Evolutionary conservation across 1,284 basidiomycete species (phyloP).

Genomic region (Malassezia caprae): DNA sequence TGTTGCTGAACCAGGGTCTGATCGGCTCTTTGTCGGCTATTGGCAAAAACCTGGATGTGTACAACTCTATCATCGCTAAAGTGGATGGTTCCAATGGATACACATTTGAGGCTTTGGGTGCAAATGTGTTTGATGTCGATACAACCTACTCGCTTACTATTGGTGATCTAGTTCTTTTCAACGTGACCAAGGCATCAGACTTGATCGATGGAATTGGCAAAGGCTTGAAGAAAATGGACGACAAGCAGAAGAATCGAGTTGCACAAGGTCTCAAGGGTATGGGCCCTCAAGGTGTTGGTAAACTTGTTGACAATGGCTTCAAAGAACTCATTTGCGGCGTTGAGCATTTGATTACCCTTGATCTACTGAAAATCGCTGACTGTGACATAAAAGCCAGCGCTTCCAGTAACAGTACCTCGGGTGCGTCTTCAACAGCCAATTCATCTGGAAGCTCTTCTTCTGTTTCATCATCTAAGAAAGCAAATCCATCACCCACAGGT

Average conservation of each 20-base stretch:
- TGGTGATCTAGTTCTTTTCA: slow-evolving; percentile 1
- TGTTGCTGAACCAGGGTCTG: slow-evolving; percentile 28
- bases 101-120: slow-evolving; percentile 21
- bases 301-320: slow-evolving; percentile 2
- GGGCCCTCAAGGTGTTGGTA: background rate
- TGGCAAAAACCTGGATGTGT: slow-evolving; percentile 26
- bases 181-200: background rate
- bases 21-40: slow-evolving; percentile 21
- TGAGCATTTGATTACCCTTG: background rate
- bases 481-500: background rate
- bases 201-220: background rate
- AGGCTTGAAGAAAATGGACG: background rate
- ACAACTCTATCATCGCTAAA: slow-evolving; percentile 18
- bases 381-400: background rate
- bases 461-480: background rate
- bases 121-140: slow-evolving; percentile 25
- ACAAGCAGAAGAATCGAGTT: background rate
- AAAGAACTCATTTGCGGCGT: slow-evolving; percentile 8
- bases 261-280: slow-evolving; percentile 1
- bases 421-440: background rate
- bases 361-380: slow-evolving; percentile 9
- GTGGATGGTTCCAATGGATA: slow-evolving; percentile 22
- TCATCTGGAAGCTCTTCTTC: background rate
- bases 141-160: slow-evolving; percentile 23
- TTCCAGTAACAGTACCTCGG: background rate